Base-by-base conservation (phyloP, 1,284 basidiomycete species). In the Ceratorhiza oryzae-sativae region DNA sequence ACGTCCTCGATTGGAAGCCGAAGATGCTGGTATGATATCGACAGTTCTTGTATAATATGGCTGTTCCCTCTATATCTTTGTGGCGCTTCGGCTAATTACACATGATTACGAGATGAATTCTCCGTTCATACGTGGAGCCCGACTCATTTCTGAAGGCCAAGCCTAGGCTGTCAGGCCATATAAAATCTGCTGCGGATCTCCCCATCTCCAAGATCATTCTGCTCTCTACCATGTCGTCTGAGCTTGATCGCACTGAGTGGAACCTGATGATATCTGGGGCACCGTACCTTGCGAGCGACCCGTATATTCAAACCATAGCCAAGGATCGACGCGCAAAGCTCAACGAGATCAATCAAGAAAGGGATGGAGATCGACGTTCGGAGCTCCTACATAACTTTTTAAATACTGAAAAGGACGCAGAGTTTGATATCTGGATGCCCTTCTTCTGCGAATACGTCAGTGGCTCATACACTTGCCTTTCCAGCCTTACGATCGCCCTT, bases 371-470 rank as follows among this genome's bases (percentile, higher is more conserved):
- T 5, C 72, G 75, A 58, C 65, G 79, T 49, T 74, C 74, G 72
- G 72, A 73, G 39, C 59, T 77, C 36, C 56, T 77, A 18, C 67
- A 72, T 46, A 68, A 75, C 68, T 76, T 75, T 46, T 59, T 77
- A n/a, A 71, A 63, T n/a, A 74, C 56, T 45, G 70, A 63, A 67
- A 60, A 67, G 67, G 60, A 58, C 72, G 72, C 73, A 39, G 45
- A 72, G 41, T 71, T 73, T 46, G 68, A 56, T 45, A 71, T 76
- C n/a, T 49, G 42, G 13, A 41, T 74, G 55, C 77, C 77, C 3
- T 78, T 79, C 42, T 76, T 76, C 41, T 79, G 77, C 65, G 80
- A 80, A 75, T 80, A 80, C 71, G 80, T 79, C 73, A 75, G 79
- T 78, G 2, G n/a, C 18, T 46, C 4, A 41, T 23, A 18, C n/a